Base-by-base conservation (phyloP, 805 yeast genomes). In the Yarrowia sp. region DNA sequence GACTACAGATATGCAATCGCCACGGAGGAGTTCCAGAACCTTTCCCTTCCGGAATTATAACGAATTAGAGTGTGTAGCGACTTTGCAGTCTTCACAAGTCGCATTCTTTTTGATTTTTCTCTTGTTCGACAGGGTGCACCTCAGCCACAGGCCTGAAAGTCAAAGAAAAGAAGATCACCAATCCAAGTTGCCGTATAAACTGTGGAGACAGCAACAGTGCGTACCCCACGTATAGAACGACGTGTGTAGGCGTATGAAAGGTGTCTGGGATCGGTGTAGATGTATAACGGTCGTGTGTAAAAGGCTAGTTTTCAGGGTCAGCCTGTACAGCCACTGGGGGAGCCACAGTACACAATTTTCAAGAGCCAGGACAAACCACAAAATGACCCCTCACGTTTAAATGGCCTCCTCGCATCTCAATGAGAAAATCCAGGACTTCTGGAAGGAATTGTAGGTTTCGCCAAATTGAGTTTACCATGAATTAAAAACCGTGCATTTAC, bases 401-500 rank as follows among this genome's bases (percentile, higher is more conserved):
- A n/a, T n/a, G n/a, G n/a, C n/a, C n/a, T 10, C 32, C 21, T 2
- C 32, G 8, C 31, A 24, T 41, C 47, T 10, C 33, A 16, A 16
- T 24, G 27, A 27, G 49, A 44, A 4, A 13, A 27, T 44, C 49
- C 46, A 41, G 29, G 47, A 24, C 51, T 44, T 44, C 51, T 44
- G 51, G 51, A 44, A 44, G 51, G 32, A 42, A 42, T 42, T 24
- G 32, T 24, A 42, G 32, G 25, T 19, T 44, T 44, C 24, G 51
- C 35, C 18, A 29, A 13, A 29, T 44, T 18, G 51, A 10, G 35
- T 44, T 44, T 6, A 6, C 3, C 14, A 6, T 18, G 35, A n/a
- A 27, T 44, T 27, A 44, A 29, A 44, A 44, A 18, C 51, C 24
- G 35, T 44, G 51, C 51, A 14, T 27, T 1, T 19, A 7, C 16